A percentile compares a stretch with the other conserved stretches of the same genome.
phyloP scores from a whole-genome alignment of 805 yeast species.

The Citeromyces matritensis region DNA sequence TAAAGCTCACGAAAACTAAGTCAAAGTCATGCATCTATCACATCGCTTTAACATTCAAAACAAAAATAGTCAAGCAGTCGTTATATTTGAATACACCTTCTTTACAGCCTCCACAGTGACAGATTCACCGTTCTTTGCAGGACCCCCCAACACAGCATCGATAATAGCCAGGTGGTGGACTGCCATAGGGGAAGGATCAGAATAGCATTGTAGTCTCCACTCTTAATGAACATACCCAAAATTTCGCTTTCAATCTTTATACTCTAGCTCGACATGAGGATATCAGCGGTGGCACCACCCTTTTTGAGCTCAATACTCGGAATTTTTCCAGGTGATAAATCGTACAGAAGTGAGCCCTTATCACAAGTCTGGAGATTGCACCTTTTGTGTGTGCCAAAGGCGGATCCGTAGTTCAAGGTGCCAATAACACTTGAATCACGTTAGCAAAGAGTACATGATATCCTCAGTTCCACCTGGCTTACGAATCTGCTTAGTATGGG shows the following conservation, averaged over 20 bases:
- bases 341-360: slow-evolving; percentile 59
- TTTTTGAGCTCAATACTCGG: slow-evolving; percentile 19
- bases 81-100: neutral
- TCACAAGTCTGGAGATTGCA: slow-evolving; percentile 57
- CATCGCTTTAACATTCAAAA: too few relatives aligned
- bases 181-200: slow-evolving; percentile 48
- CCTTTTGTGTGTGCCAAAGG: slow-evolving; percentile 65
- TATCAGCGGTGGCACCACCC: slow-evolving; percentile 44
- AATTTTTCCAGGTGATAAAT: slow-evolving; percentile 37
- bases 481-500: slow-evolving; percentile 64
- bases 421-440: slow-evolving; percentile 55
- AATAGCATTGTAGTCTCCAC: slow-evolving; percentile 9
- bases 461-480: slow-evolving; percentile 74
- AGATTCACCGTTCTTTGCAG: slow-evolving; percentile 25
- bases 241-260: slow-evolving; percentile 27
- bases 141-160: slow-evolving; percentile 71
- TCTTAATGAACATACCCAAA: slow-evolving; percentile 17
- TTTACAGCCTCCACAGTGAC: slow-evolving; percentile 14
- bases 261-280: slow-evolving; percentile 17
- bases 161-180: slow-evolving; percentile 90
- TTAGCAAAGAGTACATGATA: slow-evolving; percentile 55
- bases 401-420: slow-evolving; percentile 75
- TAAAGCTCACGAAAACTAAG: too few relatives aligned
- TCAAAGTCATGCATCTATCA: too few relatives aligned
- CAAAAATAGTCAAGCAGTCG: too few relatives aligned